Evolutionary conservation across 2,329 filamentous ascomycete species (phyloP), one percentile per base, ranked within the genome.

Genomic region (Xylariaceae sp.): DNA sequence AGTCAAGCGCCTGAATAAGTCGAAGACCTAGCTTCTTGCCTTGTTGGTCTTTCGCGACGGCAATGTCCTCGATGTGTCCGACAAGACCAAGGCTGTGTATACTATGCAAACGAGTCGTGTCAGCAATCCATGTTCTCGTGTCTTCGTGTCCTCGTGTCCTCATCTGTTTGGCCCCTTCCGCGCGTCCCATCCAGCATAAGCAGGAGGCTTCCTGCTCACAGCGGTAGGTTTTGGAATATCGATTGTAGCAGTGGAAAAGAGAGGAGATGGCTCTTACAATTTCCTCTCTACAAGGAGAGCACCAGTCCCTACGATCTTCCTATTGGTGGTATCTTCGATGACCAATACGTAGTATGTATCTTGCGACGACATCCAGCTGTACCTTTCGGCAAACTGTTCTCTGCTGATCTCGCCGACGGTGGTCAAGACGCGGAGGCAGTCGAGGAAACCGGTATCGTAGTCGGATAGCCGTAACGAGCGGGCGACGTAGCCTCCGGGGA

Each of bases 31-130:
- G 81, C 78, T 96, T 97, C 85, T 98, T 97, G 66, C 95, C 95
- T 76, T 98, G 95, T 77, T 98, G 92, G 68, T 96, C 90, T 77
- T 93, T 92, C 63, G 90, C 87, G 40, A 99, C 93, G 18, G 93
- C 93, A 72, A 99, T 97, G 73, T 99, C 95, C 75, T 98, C 95
- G 75, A 98, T 97, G 76, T 98, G 95, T 12, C 93, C 95, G 21
- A 97, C 93, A 20, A 88, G 78, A 48, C 90, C 90, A 44, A 95
- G 83, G 65, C 84, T 85, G 73, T 93, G 90, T 66, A 95, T 93
- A 73, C 87, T 89, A 65, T 64, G 46, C 20, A 26, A 21, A 29
- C 41, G 41, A 50, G 29, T 43, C 44, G 58, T 40, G 59, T 67
- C 48, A 67, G 70, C 54, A 62, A 48, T 37, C 32, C 32, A 43